phyloP scores from a whole-genome alignment of 495 filamentous ascomycete species.

The Lasiosphaeriaceae sp. region DNA sequence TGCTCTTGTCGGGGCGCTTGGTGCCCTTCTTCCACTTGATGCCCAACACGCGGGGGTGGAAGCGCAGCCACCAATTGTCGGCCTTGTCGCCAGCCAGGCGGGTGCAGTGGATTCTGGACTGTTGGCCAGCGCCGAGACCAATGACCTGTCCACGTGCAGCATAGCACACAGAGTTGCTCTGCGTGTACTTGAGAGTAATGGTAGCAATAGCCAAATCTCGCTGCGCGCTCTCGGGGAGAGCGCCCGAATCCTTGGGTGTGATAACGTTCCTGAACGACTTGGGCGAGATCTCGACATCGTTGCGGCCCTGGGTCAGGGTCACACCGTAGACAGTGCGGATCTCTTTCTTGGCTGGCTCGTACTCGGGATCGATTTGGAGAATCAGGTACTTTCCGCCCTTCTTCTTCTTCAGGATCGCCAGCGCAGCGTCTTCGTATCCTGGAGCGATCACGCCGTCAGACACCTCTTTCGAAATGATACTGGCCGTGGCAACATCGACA shows the following conservation, averaged over 20 bases:
- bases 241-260: constrained; percentile 68
- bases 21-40: constrained; percentile 96
- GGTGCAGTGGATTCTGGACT: constrained; percentile 97
- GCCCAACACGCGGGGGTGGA: constrained; percentile 78
- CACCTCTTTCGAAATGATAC: constrained; percentile 95
- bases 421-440: constrained; percentile 74
- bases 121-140: constrained; percentile 92
- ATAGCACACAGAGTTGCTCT: constrained; percentile 98
- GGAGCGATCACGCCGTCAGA: constrained; percentile 95
- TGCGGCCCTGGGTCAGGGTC: constrained; percentile 80
- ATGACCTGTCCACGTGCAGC: constrained; percentile 91
- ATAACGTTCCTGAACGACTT: constrained; percentile 81
- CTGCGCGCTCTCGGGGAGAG: constrained; percentile 74
- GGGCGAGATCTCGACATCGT: constrained; percentile 82
- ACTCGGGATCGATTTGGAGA: constrained; percentile 87
- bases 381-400: constrained; percentile 97
- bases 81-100: constrained; percentile 97
- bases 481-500: constrained; percentile 86
- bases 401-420: constrained; percentile 94
- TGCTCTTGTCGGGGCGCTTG: constrained; percentile 95
- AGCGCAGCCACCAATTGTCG: constrained; percentile 99
- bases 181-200: constrained; percentile 95
- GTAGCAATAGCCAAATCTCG: constrained; percentile 93
- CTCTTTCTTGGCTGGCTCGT: constrained; percentile 72
- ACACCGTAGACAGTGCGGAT: constrained; percentile 84